Evolutionary conservation across 768 basidiomycete genomes (phyloP).

Genomic region (Sporobolomyces roseus): DNA sequence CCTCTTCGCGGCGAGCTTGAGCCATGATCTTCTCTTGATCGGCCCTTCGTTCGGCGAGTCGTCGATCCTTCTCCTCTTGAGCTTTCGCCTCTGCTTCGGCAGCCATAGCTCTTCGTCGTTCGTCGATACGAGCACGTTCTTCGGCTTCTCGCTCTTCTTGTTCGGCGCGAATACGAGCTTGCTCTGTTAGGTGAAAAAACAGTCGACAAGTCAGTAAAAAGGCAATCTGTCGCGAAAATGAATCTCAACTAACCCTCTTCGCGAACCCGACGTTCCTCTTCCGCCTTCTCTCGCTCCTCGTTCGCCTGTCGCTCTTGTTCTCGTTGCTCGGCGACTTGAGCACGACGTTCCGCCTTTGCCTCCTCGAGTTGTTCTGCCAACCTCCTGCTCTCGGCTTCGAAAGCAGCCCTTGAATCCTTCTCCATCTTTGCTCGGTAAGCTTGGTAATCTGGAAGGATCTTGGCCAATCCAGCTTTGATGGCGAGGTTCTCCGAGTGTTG

Average conservation of each 20-base stretch:
- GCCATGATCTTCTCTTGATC: conserved; percentile 38
- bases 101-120: conserved; percentile 50
- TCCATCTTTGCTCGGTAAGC: conserved; percentile 58
- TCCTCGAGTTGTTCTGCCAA: conserved; percentile 41
- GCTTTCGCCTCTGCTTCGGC: conserved; percentile 29
- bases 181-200: conserved; percentile 23
- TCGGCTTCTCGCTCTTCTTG: conserved; percentile 39
- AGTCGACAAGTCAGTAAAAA: neutral
- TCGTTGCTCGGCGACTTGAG: conserved; percentile 42
- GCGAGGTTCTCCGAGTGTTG: conserved; percentile 65
- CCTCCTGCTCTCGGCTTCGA: conserved; percentile 59
- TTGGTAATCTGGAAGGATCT: conserved; percentile 70
- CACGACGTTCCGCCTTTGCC: conserved; percentile 45
- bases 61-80: conserved; percentile 24
- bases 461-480: conserved; percentile 67
- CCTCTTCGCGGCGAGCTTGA: conserved; percentile 38
- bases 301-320: conserved; percentile 43
- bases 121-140: conserved; percentile 43
- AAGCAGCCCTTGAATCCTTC: conserved; percentile 57
- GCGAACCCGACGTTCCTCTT: conserved; percentile 45
- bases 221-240: neutral
- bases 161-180: conserved; percentile 52
- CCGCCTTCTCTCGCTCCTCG: conserved; percentile 44
- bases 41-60: conserved; percentile 37
- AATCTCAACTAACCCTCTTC: conserved; percentile 38